phyloP scores from a whole-genome alignment of 306 rosid species.

The Inga oerstediana region DNA sequence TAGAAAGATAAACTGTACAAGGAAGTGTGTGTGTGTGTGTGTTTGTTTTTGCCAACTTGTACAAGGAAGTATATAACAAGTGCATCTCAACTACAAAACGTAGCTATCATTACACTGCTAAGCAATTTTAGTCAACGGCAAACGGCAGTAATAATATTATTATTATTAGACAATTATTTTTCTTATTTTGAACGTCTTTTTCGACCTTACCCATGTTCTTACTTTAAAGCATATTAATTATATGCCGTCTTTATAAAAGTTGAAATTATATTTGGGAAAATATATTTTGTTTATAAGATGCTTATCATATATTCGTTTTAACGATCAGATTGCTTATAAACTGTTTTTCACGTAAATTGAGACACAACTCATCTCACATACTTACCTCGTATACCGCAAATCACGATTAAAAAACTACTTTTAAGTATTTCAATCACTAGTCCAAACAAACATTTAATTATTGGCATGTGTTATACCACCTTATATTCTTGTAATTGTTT shows the following conservation, averaged over 20 bases:
- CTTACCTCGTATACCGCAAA: no score
- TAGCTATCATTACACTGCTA: neutral
- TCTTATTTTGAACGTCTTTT: neutral
- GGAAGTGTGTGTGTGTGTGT: no score
- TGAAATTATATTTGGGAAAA: neutral
- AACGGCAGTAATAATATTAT: neutral
- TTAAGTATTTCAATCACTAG: no score
- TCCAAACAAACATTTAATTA: neutral
- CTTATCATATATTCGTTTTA: neutral
- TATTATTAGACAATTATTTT: neutral
- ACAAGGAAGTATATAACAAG: neutral
- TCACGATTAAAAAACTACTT: no score
- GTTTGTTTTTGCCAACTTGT: neutral
- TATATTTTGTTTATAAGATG: neutral
- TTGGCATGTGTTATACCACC: neutral
- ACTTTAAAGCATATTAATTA: neutral
- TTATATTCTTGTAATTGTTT: neutral
- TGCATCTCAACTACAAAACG: neutral
- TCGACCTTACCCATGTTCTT: neutral
- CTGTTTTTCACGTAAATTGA: no score
- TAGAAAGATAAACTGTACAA: neutral
- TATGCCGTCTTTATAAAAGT: neutral
- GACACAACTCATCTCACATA: no score
- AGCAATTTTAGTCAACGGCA: neutral
- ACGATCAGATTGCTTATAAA: no score